Base-by-base conservation (phyloP, 306 rosid species). In the Echinosophora koreensis region DNA sequence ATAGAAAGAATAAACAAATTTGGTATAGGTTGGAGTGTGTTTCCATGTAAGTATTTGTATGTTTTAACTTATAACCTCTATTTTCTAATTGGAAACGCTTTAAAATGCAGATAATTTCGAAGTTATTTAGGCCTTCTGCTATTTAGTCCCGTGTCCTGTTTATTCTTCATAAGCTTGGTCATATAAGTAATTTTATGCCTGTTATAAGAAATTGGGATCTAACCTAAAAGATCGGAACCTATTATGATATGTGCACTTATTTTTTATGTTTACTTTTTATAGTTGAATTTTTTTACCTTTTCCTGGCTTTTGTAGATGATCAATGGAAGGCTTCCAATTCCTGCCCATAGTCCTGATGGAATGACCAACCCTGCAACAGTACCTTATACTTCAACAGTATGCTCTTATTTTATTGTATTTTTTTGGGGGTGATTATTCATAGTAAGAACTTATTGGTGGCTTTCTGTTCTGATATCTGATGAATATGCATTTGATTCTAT, bases 361-460 rank as follows among this genome's bases (percentile, higher is more conserved):
- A 76, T 90, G 60, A 51, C 86, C 71, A 85, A 83, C 86, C 42
- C 91, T 41, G 98, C 90, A 58, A 70, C 84, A 65, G 14, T 83
- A 66, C 86, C 98, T 76, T 88, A 97, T 74, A 84, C 97, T 76
- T 88, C 98, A 63, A 71, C 96, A 10, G 99, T 96, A 91, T 72
- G 96, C 39, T 81, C 61, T 76, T 55, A 8, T 54, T 32, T 5
- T n/a, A 3, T n/a, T n/a, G n/a, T 62, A 1, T 17, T 6, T 1
- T 42, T 80, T 28, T 80, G 0, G 3, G 47, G 3, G 39, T 58
- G 60, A 17, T 55, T 55, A 76, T 47, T 47, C 68, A 15, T 39
- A 22, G 10, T 56, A 58, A 73, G 54, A 54, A 68, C 8, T 2
- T 4, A n/a, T 14, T 16, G 37, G 32, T 7, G 28, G 58, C 81